A percentile compares a stretch with the other conserved stretches of the same genome.
Conservation (phyloP, 345 rosid genomes). For the Eucalyptus lansdowneana region DNA sequence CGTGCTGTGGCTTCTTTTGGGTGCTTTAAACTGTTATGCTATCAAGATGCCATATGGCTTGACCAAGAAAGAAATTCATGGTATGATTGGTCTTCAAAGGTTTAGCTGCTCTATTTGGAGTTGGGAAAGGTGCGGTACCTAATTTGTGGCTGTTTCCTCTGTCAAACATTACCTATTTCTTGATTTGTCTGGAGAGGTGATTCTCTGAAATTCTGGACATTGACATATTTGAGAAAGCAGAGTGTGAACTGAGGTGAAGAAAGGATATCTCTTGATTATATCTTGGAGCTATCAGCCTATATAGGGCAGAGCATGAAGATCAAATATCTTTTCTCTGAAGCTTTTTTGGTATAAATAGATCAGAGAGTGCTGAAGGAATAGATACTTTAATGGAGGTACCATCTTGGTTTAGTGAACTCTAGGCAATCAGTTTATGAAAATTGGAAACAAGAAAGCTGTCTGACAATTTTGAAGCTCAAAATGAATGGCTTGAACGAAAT, state of each 20-base stretch:
- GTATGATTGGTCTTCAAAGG: not conserved
- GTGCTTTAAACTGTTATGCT: not conserved
- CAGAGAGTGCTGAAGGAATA: not conserved
- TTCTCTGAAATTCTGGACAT: not conserved
- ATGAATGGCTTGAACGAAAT: not conserved
- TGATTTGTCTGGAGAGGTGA: not conserved
- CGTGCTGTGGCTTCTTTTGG: not conserved
- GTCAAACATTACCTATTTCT: not conserved
- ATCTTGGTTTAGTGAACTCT: not conserved
- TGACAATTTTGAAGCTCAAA: not conserved
- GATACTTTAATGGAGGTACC: not conserved
- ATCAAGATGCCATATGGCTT: not conserved
- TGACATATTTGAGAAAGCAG: not conserved
- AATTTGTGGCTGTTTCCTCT: not conserved
- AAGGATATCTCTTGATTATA: not conserved
- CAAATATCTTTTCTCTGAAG: not conserved
- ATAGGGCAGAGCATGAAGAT: not conserved
- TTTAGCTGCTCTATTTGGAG: not conserved
- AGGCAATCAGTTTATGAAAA: not conserved
- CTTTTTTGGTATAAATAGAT: not conserved
- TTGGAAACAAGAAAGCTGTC: not conserved
- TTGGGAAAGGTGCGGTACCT: not conserved
- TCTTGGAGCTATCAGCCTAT: not conserved
- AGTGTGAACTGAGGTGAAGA: not conserved
- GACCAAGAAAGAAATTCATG: not conserved